A percentile compares a stretch with the other conserved stretches of the same genome.
Evolutionary conservation across 306 rosid genomes (phyloP).

Genomic region (Sesbania bispinosa): DNA sequence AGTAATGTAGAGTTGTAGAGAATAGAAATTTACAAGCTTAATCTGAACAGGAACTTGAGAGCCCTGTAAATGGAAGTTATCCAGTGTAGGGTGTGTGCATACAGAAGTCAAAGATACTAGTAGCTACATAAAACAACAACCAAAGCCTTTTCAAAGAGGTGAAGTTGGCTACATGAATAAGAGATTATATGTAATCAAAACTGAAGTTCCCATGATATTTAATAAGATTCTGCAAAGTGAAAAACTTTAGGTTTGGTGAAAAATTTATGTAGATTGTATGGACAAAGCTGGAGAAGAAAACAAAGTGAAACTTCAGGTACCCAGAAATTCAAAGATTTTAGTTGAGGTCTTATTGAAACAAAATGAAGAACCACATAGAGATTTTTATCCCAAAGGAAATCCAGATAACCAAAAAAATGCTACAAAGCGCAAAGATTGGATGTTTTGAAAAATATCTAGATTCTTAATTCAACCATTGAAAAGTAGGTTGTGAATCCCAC

Average conservation of each 20-base stretch:
- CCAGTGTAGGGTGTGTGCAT: not conserved
- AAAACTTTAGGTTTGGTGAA: not conserved
- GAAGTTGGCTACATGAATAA: no score
- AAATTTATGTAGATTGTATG: not conserved
- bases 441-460: not conserved
- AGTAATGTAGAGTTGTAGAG: not conserved
- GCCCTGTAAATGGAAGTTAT: not conserved
- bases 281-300: not conserved
- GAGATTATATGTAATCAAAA: not conserved
- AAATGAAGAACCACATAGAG: not conserved
- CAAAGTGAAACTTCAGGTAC: not conserved
- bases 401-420: not conserved
- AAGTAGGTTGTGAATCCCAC: constrained; percentile 8
- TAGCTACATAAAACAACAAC: no score
- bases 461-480: not conserved
- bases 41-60: not conserved
- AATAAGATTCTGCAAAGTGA: not conserved
- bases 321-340: not conserved
- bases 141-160: no score
- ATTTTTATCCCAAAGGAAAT: not conserved
- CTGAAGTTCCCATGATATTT: not conserved
- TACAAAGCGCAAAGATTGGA: not conserved
- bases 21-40: not conserved
- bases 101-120: not conserved
- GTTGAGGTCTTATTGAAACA: not conserved